phyloP scores from a whole-genome alignment of 805 yeast genomes.

The Saccharomycopsis sp. region DNA sequence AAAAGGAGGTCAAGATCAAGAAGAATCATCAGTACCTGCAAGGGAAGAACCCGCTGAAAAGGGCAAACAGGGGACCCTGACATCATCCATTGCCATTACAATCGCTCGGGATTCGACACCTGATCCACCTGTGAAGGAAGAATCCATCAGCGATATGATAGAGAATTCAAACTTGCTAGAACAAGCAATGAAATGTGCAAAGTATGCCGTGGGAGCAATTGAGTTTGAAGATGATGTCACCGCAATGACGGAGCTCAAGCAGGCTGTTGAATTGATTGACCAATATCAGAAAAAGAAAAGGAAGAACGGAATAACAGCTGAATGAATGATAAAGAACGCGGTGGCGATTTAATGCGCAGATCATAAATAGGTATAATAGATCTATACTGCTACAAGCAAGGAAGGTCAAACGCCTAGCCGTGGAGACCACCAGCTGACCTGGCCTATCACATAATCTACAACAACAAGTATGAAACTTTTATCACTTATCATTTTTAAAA shows the following conservation, averaged over 20 bases:
- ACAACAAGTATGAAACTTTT: not conserved
- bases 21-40: too few relatives aligned
- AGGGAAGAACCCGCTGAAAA: too few relatives aligned
- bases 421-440: too few relatives aligned
- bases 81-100: not conserved
- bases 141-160: slow-evolving; percentile 1
- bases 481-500: not conserved
- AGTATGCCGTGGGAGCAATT: slow-evolving; percentile 68
- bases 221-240: slow-evolving; percentile 67
- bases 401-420: too few relatives aligned
- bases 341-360: too few relatives aligned
- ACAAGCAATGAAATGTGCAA: slow-evolving; percentile 22
- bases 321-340: too few relatives aligned
- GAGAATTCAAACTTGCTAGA: slow-evolving; percentile 1
- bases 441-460: not conserved
- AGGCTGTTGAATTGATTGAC: not conserved
- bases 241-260: slow-evolving; percentile 47
- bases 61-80: too few relatives aligned
- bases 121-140: not conserved
- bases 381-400: too few relatives aligned
- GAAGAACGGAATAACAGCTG: too few relatives aligned
- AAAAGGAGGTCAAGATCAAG: not conserved
- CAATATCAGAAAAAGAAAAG: not conserved
- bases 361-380: too few relatives aligned
- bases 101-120: not conserved